phyloP scores from a whole-genome alignment of 345 rosid species.

The Toxicodendron radicans region DNA sequence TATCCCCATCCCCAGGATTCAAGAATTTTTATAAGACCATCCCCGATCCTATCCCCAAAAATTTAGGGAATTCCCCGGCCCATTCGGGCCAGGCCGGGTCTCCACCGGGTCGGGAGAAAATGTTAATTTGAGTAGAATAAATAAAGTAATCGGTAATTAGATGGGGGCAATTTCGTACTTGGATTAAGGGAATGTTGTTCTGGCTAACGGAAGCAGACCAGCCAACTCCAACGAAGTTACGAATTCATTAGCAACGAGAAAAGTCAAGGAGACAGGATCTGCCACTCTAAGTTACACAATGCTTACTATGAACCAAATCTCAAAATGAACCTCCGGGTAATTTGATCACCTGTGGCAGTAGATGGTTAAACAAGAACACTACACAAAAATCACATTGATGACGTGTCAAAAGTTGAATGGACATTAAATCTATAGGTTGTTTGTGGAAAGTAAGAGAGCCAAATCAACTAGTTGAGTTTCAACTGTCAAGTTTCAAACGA shows the following conservation, averaged over 20 bases:
- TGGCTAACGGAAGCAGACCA: background rate
- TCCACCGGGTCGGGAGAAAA: too few relatives aligned
- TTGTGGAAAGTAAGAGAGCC: constrained; percentile 11
- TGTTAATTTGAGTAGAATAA: too few relatives aligned
- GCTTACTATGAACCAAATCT: background rate
- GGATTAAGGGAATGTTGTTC: background rate
- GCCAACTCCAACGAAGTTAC: background rate
- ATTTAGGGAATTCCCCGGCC: too few relatives aligned
- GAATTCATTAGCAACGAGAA: background rate
- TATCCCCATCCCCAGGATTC: too few relatives aligned
- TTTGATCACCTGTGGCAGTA: background rate
- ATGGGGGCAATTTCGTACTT: constrained; percentile 8
- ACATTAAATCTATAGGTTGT: background rate
- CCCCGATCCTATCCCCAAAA: too few relatives aligned
- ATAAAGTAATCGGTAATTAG: background rate
- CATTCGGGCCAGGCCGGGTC: too few relatives aligned
- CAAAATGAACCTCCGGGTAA: background rate
- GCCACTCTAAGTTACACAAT: constrained; percentile 13
- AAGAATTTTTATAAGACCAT: too few relatives aligned
- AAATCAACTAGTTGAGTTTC: constrained; percentile 46
- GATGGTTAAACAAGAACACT: background rate
- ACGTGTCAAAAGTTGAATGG: constrained; percentile 16
- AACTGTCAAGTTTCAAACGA: constrained; percentile 50
- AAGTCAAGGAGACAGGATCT: constrained; percentile 16
- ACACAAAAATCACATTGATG: background rate